Evolutionary conservation across 139 green algal genomes (phyloP).

Genomic region (Closterium sp.): DNA sequence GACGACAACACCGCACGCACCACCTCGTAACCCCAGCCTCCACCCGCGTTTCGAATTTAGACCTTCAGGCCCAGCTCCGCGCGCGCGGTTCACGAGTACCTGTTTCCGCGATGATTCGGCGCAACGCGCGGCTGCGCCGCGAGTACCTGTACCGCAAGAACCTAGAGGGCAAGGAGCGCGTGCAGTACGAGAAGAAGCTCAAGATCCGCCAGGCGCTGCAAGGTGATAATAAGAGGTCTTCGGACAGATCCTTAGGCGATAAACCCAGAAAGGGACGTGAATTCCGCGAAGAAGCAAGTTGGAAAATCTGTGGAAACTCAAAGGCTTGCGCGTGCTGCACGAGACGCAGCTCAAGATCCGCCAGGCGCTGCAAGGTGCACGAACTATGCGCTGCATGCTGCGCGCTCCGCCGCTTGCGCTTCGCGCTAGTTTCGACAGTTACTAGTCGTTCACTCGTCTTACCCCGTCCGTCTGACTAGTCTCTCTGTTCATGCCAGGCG

Average conservation of each 20-base stretch:
- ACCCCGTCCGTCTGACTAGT: too few relatives aligned
- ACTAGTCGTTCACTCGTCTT: too few relatives aligned
- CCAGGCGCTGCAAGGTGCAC: constrained; percentile 26
- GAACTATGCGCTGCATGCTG: background rate
- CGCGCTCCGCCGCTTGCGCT: background rate
- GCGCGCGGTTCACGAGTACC: background rate
- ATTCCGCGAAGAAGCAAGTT: background rate
- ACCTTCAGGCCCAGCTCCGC: background rate
- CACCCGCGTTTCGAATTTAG: background rate
- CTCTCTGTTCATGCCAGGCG: too few relatives aligned
- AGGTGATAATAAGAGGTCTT: constrained; percentile 47
- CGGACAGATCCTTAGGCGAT: too few relatives aligned
- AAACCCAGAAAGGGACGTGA: background rate
- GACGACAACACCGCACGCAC: background rate
- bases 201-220: constrained; percentile 66
- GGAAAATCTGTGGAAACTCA: background rate
- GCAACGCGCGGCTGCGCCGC: constrained; percentile 80
- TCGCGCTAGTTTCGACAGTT: background rate
- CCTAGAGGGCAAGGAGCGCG: constrained; percentile 88
- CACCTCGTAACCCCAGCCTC: background rate
- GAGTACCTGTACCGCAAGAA: constrained; percentile 97
- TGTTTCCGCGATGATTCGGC: constrained; percentile 68
- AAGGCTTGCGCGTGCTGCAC: constrained; percentile 64
- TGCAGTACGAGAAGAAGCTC: constrained; percentile 91
- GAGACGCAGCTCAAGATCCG: constrained; percentile 90